A percentile compares a stretch with the other conserved stretches of the same genome.
phyloP scores from a whole-genome alignment of 176 grass and related monocot genomes.

The Rhynchospora breviuscula region DNA sequence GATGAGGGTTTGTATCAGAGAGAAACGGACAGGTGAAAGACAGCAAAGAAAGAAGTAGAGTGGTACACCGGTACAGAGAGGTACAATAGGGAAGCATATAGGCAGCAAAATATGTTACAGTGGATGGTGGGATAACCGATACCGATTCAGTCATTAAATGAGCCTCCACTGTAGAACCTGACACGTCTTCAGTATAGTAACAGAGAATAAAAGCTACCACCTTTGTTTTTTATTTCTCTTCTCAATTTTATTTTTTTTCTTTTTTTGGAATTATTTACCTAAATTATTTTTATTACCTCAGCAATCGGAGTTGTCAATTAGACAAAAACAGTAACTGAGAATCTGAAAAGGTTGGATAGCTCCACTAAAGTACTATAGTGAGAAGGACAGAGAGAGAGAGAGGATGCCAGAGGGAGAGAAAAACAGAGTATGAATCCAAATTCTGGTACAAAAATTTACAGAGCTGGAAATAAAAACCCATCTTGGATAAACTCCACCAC shows the following conservation, averaged over 20 bases:
- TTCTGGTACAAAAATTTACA: conserved; percentile 18
- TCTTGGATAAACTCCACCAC: conserved; percentile 19
- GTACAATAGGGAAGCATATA: neutral
- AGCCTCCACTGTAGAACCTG: conserved; percentile 23
- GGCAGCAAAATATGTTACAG: neutral
- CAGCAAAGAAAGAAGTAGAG: neutral
- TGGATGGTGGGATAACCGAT: neutral
- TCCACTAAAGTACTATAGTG: neutral
- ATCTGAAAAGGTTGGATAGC: conserved; percentile 22
- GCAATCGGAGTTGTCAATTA: conserved; percentile 5
- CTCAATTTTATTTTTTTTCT: neutral
- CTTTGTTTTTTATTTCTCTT: neutral
- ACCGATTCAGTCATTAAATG: conserved; percentile 19
- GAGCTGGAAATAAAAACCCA: conserved; percentile 18
- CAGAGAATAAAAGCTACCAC: conserved; percentile 29
- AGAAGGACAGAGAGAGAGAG: conserved; percentile 3
- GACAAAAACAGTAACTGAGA: conserved; percentile 10
- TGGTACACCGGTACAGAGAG: conserved; percentile 15
- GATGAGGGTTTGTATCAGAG: neutral
- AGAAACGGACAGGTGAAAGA: neutral
- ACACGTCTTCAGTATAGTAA: conserved; percentile 16
- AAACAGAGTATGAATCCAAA: conserved; percentile 8
- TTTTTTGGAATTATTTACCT: conserved; percentile 12
- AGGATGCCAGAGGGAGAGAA: neutral
- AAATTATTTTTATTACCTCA: conserved; percentile 3